Conservation (phyloP, 331 rosid genomes). For the Saraca asoca region DNA sequence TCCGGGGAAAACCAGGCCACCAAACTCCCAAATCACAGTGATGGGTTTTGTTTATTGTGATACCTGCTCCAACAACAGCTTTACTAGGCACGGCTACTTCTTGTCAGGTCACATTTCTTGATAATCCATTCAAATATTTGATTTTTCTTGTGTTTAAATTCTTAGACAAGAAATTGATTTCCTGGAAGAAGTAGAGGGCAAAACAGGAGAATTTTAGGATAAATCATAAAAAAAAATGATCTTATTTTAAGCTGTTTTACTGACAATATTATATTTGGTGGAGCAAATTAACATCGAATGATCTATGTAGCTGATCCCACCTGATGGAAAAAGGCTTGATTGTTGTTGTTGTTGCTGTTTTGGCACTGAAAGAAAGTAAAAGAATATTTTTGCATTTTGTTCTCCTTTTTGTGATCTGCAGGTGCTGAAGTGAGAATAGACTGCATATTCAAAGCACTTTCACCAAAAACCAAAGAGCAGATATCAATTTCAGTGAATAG, state of each 20-base stretch:
- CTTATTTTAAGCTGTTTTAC: too few relatives aligned
- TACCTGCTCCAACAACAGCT: slow-evolving; percentile 87
- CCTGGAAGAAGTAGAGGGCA: too few relatives aligned
- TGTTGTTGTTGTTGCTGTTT: not conserved
- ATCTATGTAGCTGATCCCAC: too few relatives aligned
- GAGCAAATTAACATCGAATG: too few relatives aligned
- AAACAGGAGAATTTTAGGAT: too few relatives aligned
- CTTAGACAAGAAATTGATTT: too few relatives aligned
- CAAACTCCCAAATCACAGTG: slow-evolving; percentile 73
- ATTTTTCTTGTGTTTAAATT: slow-evolving; percentile 7
- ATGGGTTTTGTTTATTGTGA: slow-evolving; percentile 98
- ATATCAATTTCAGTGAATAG: slow-evolving; percentile 80
- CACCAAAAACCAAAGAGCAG: slow-evolving; percentile 67
- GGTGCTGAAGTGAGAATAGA: slow-evolving; percentile 85
- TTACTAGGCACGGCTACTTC: slow-evolving; percentile 83
- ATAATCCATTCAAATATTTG: not conserved
- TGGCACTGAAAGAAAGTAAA: not conserved
- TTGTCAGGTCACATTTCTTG: slow-evolving; percentile 53
- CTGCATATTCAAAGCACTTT: slow-evolving; percentile 71
- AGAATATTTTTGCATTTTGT: not conserved
- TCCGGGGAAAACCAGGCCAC: slow-evolving; percentile 33
- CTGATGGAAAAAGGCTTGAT: too few relatives aligned
- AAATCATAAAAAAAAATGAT: too few relatives aligned
- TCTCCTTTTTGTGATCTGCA: slow-evolving; percentile 30
- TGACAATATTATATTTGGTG: too few relatives aligned